Evolutionary conservation across 1,284 basidiomycete genomes (phyloP).

Genomic region (Trametes versicolor): DNA sequence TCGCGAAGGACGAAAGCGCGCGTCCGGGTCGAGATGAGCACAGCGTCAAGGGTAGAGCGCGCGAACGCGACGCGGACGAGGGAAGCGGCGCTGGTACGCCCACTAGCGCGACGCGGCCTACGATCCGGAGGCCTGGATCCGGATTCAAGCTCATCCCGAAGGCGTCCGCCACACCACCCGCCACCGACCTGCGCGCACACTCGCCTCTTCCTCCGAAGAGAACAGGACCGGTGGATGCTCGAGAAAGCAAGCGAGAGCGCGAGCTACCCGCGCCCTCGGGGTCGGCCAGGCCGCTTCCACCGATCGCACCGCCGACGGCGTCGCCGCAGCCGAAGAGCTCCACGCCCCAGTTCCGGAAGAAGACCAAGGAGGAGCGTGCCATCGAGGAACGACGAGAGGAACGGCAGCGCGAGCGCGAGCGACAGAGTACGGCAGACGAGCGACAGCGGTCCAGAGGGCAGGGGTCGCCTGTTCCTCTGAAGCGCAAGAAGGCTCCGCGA

Average conservation of each 20-base stretch:
- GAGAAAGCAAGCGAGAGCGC: slow-evolving; percentile 33
- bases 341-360: slow-evolving; percentile 33
- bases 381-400: slow-evolving; percentile 40
- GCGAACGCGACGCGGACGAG: slow-evolving; percentile 30
- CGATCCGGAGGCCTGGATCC: slow-evolving; percentile 54
- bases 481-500: slow-evolving; percentile 37
- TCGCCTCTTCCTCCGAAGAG: slow-evolving; percentile 35
- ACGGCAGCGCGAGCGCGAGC: slow-evolving; percentile 27
- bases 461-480: slow-evolving; percentile 26
- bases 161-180: slow-evolving; percentile 34
- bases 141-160: slow-evolving; percentile 52
- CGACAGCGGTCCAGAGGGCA: slow-evolving; percentile 35
- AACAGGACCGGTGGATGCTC: slow-evolving; percentile 37
- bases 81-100: slow-evolving; percentile 32
- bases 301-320: slow-evolving; percentile 38
- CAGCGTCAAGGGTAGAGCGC: slow-evolving; percentile 46
- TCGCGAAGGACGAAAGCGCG: slow-evolving; percentile 65
- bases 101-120: slow-evolving; percentile 31
- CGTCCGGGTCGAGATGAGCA: slow-evolving; percentile 27
- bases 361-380: slow-evolving; percentile 29
- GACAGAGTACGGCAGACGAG: slow-evolving; percentile 32
- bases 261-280: slow-evolving; percentile 33
- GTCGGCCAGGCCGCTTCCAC: slow-evolving; percentile 37
- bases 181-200: slow-evolving; percentile 26
- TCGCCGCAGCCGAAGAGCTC: slow-evolving; percentile 33